Conservation (phyloP, 2,329 filamentous ascomycete genomes). For the Aspergillus udagawae region DNA sequence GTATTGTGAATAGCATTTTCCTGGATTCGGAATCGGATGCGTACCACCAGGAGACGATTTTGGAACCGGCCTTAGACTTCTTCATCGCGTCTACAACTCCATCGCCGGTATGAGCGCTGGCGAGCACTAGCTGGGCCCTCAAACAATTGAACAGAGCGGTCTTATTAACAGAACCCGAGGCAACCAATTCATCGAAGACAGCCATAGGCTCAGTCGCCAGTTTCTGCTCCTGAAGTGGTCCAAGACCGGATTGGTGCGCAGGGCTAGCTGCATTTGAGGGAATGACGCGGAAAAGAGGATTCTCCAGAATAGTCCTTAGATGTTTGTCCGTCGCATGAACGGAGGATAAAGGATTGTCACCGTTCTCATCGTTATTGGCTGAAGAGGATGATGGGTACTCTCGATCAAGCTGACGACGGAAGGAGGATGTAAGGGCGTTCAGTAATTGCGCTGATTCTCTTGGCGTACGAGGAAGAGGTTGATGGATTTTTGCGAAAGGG, state of each 20-base stretch:
- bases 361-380: conserved; percentile 14
- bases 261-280: conserved; percentile 21
- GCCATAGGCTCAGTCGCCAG: conserved; percentile 30
- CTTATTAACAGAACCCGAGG: conserved; percentile 32
- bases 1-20: conserved; percentile 28
- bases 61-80: conserved; percentile 30
- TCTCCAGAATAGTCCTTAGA: conserved; percentile 36
- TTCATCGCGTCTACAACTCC: conserved; percentile 27
- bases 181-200: conserved; percentile 36
- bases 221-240: conserved; percentile 14
- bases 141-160: conserved; percentile 26
- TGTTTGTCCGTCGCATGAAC: conserved; percentile 35
- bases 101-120: conserved; percentile 17
- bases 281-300: conserved; percentile 39
- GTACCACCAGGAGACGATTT: conserved; percentile 38
- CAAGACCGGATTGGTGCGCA: conserved; percentile 11
- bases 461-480: conserved; percentile 49
- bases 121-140: conserved; percentile 29
- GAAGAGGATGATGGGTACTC: conserved; percentile 46
- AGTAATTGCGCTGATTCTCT: conserved; percentile 59
- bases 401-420: conserved; percentile 59
- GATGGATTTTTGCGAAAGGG: conserved; percentile 52
- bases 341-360: conserved; percentile 23
- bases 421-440: conserved; percentile 58
- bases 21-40: conserved; percentile 32